phyloP scores from a whole-genome alignment of 2,329 filamentous ascomycete species.

The Pseudocercospora cruenta region DNA sequence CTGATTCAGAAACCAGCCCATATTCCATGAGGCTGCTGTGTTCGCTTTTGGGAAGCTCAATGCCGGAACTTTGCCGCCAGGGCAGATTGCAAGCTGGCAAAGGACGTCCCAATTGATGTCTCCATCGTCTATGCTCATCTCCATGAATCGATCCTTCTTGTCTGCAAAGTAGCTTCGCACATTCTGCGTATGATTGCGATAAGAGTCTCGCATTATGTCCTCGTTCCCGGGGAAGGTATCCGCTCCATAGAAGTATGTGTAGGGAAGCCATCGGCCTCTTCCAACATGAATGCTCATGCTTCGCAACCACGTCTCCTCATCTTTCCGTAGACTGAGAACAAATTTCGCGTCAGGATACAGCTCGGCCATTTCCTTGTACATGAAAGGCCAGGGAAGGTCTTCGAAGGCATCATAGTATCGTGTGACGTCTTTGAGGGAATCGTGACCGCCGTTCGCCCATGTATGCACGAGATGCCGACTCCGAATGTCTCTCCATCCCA shows the following conservation, averaged over 20 bases:
- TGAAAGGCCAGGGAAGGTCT: slow-evolving; percentile 37
- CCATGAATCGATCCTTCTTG: slow-evolving; percentile 27
- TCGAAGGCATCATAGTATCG: slow-evolving; percentile 38
- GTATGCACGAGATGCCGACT: slow-evolving; percentile 37
- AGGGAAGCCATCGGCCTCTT: slow-evolving; percentile 32
- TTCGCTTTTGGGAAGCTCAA: slow-evolving; percentile 33
- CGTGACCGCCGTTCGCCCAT: slow-evolving; percentile 32
- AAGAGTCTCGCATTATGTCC: slow-evolving; percentile 30
- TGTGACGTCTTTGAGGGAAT: slow-evolving; percentile 30
- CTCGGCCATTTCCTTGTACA: slow-evolving; percentile 36
- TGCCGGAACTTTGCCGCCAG: slow-evolving; percentile 21
- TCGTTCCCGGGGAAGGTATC: slow-evolving; percentile 30
- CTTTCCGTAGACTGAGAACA: slow-evolving; percentile 34
- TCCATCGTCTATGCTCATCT: slow-evolving; percentile 31
- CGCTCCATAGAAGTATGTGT: slow-evolving; percentile 32
- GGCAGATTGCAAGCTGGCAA: slow-evolving; percentile 28
- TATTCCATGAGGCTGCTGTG: slow-evolving; percentile 34
- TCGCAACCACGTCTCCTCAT: slow-evolving; percentile 36
- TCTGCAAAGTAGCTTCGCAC: slow-evolving; percentile 31
- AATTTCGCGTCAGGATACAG: slow-evolving; percentile 36
- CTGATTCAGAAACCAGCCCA: slow-evolving; percentile 26
- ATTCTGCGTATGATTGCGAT: slow-evolving; percentile 29
- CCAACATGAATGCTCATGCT: slow-evolving; percentile 36
- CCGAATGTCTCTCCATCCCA: slow-evolving; percentile 39
- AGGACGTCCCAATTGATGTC: slow-evolving; percentile 32